Evolutionary conservation across 805 yeast genomes (phyloP), one percentile per base, ranked within the genome.

Genomic region (Saccharomycopsis capsularis): DNA sequence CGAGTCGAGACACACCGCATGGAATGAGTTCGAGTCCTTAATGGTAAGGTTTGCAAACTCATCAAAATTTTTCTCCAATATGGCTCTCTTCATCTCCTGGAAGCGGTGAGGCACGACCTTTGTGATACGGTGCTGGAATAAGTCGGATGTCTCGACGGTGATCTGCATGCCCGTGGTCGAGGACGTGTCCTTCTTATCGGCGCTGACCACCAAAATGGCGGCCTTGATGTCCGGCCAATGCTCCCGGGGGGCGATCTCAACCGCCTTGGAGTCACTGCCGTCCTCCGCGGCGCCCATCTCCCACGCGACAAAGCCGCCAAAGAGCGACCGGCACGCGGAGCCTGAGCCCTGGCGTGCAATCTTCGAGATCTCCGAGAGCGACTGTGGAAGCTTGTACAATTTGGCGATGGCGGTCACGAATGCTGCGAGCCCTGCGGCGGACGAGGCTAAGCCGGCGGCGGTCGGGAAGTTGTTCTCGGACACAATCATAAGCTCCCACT

Each of bases 271-370:
- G 68, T 93, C 99, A 40, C 78, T 73, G n/a, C 99, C 99, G 61
- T 89, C 83, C 0, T 55, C 67, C 51, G 61, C 55, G 2, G 58
- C 56, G 50, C 99, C 99, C 97, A 90, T 89, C 66, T 93, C 96
- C 99, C 99, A 93, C 3, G 98, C 98, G 11, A 93, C 99, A 62
- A 81, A 93, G 5, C 99, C 99, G 42, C 99, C 98, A 67, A 87
- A 88, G 54, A 93, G 71, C 6, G 98, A 93, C 66, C 99, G 78
- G 69, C 99, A 93, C 4, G 99, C 99, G 13, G 96, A 88, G 2
- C 99, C 99, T 4, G 97, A 89, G 29, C 99, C 99, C 68, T 89
- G 91, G 68, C 99, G 81, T 13, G 99, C 99, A 61, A 93, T 85
- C 62, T 82, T 84, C 55, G 96, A 86, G 55, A 93, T 75, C 61